A percentile compares a stretch with the other conserved stretches of the same genome.
These are phyloP conservation scores for Chlorella vulgaris DNA, from an alignment of 139 green algal genomes.

Conservation along the genomic window DNA sequence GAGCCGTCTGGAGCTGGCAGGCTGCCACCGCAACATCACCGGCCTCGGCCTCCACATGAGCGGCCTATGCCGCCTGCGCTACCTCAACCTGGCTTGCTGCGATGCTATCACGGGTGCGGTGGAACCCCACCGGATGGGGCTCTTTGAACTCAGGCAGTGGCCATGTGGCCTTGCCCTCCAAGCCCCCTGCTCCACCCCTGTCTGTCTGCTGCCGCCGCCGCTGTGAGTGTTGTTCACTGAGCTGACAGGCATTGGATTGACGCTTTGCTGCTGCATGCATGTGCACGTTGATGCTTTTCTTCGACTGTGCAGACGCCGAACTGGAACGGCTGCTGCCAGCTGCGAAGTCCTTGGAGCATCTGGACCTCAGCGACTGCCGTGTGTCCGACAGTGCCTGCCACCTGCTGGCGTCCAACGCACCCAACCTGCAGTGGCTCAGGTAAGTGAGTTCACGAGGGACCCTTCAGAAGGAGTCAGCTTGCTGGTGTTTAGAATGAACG, in stretches of 20 bases:
- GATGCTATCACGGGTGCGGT: slow-evolving; percentile 16
- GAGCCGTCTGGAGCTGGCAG: slow-evolving; percentile 13
- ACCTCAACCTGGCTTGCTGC: slow-evolving; percentile 24
- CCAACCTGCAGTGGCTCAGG: slow-evolving; percentile 30
- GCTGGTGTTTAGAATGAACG: too few relatives aligned
- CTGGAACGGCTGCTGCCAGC: slow-evolving; percentile 17
- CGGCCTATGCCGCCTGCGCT: background rate
- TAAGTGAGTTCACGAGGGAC: background rate
- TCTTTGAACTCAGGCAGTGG: too few relatives aligned
- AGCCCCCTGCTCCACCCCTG: too few relatives aligned
- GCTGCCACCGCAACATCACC: slow-evolving; percentile 29
- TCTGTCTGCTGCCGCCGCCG: too few relatives aligned
- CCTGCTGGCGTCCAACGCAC: slow-evolving; percentile 6
- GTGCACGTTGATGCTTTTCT: background rate
- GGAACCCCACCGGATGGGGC: too few relatives aligned
- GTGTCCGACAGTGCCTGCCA: slow-evolving; percentile 13
- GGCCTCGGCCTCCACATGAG: slow-evolving; percentile 1
- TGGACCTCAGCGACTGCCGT: slow-evolving; percentile 5
- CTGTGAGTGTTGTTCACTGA: too few relatives aligned
- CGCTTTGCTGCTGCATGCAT: background rate
- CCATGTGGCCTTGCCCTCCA: background rate
- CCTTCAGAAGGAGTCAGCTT: too few relatives aligned
- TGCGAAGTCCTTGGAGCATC: background rate
- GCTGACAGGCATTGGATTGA: too few relatives aligned
- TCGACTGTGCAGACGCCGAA: slow-evolving; percentile 26